Conservation (phyloP, 2,329 filamentous ascomycete species). For the Neobulgaria alba region DNA sequence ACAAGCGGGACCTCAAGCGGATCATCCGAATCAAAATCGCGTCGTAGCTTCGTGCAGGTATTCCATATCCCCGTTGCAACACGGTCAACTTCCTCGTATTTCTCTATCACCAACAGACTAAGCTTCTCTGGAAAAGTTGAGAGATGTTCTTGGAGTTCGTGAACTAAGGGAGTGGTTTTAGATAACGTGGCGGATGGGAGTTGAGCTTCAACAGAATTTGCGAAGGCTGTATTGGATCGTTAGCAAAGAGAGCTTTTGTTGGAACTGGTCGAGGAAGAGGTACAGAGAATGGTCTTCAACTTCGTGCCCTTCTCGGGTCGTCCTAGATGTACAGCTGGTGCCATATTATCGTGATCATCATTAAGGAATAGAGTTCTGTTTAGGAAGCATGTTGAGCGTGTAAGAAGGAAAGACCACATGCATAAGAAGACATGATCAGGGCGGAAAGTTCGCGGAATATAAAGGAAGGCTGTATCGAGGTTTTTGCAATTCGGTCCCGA, state of each 20-base stretch:
- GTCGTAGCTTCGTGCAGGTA: slow-evolving; percentile 44
- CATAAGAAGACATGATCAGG: too few relatives aligned
- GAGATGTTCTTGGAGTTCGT: slow-evolving; percentile 35
- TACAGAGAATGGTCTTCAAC: slow-evolving; percentile 28
- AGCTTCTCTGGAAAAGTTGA: slow-evolving; percentile 28
- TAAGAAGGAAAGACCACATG: too few relatives aligned
- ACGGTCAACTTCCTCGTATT: slow-evolving; percentile 43
- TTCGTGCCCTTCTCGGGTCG: slow-evolving; percentile 28
- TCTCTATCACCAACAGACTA: slow-evolving; percentile 24
- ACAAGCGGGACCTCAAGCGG: slow-evolving; percentile 16
- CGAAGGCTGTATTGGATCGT: slow-evolving; percentile 17
- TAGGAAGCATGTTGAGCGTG: too few relatives aligned
- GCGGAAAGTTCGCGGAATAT: too few relatives aligned
- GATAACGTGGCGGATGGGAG: slow-evolving; percentile 15
- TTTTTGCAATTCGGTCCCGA: too few relatives aligned
- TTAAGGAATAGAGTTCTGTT: too few relatives aligned
- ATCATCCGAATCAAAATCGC: slow-evolving; percentile 27
- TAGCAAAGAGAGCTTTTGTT: background rate
- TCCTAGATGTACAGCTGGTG: too few relatives aligned
- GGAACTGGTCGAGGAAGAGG: background rate
- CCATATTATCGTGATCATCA: too few relatives aligned
- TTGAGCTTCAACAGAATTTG: slow-evolving; percentile 17
- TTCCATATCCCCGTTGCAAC: slow-evolving; percentile 59
- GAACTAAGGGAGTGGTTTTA: slow-evolving; percentile 25
- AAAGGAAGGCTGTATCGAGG: too few relatives aligned